Conservation (phyloP, 345 rosid species). For the Erucastrum elatum region DNA sequence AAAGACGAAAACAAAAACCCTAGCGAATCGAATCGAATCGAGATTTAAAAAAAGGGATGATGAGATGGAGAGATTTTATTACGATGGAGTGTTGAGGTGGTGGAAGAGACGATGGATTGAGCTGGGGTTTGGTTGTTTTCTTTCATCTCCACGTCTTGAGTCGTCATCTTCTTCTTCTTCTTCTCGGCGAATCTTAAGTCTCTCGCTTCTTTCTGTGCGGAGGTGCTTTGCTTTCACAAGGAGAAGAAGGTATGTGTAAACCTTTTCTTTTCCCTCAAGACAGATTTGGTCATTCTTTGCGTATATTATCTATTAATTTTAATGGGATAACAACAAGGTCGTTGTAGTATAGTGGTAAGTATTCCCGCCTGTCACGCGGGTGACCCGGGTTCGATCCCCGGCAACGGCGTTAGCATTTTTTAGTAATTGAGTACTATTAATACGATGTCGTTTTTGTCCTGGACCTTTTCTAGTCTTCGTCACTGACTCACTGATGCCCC, state of each 20-base stretch:
- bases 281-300: background rate
- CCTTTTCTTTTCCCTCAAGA: background rate
- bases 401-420: constrained; percentile 22
- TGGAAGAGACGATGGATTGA: constrained; percentile 47
- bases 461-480: background rate
- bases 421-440: background rate
- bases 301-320: background rate
- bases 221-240: background rate
- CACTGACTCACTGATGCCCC: too few species aligned
- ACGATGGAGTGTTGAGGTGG: constrained; percentile 70
- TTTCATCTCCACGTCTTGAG: constrained; percentile 84
- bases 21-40: constrained; percentile 10
- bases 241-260: background rate
- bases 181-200: constrained; percentile 5
- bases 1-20: background rate
- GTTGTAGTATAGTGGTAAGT: constrained; percentile 96
- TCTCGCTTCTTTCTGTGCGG: constrained; percentile 6
- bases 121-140: constrained; percentile 56
- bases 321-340: constrained; percentile 18
- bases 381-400: constrained; percentile 90
- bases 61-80: background rate
- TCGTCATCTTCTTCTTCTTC: constrained; percentile 42
- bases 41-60: background rate
- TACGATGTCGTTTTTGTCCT: background rate
- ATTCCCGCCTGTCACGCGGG: constrained; percentile 97